phyloP scores from a whole-genome alignment of 2,329 filamentous ascomycete genomes.

The Chaetothyriales sp. region DNA sequence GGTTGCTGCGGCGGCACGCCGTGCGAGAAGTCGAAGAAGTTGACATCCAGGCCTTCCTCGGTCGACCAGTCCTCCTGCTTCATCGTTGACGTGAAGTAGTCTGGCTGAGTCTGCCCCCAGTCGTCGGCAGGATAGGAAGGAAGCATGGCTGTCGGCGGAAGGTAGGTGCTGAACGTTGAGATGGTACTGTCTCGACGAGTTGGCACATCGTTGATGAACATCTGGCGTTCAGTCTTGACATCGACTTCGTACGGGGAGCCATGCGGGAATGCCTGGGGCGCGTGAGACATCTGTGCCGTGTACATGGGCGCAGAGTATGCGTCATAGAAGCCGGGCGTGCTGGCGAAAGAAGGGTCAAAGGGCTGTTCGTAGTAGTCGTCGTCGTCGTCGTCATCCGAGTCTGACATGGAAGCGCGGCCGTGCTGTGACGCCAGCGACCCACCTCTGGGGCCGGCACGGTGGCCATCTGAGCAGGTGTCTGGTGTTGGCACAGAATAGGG shows the following conservation, averaged over 20 bases:
- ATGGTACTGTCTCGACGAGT: slow-evolving; percentile 74
- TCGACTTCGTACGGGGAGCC: slow-evolving; percentile 73
- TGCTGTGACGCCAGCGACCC: background rate
- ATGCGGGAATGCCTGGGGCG: slow-evolving; percentile 42
- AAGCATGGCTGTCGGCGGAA: slow-evolving; percentile 53
- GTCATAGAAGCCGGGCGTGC: slow-evolving; percentile 27
- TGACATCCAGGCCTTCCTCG: slow-evolving; percentile 55
- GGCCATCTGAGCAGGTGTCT: slow-evolving; percentile 37
- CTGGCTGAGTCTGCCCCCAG: slow-evolving; percentile 57
- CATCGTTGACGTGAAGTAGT: slow-evolving; percentile 23
- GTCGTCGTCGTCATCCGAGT: slow-evolving; percentile 70
- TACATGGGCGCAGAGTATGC: slow-evolving; percentile 29
- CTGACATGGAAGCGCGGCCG: slow-evolving; percentile 39
- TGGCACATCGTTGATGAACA: slow-evolving; percentile 83
- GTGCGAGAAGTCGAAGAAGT: slow-evolving; percentile 73
- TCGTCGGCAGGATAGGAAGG: slow-evolving; percentile 43
- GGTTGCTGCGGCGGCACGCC: slow-evolving; percentile 44
- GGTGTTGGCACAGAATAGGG: slow-evolving; percentile 72
- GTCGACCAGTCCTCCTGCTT: slow-evolving; percentile 51
- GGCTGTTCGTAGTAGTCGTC: slow-evolving; percentile 48
- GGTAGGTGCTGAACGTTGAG: slow-evolving; percentile 86
- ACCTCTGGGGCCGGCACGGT: background rate
- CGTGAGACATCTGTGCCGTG: slow-evolving; percentile 43
- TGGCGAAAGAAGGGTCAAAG: slow-evolving; percentile 55
- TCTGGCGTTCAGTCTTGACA: slow-evolving; percentile 87